Conservation (phyloP, 148 eudicot genomes). For the Fagopyrum esculentum region DNA sequence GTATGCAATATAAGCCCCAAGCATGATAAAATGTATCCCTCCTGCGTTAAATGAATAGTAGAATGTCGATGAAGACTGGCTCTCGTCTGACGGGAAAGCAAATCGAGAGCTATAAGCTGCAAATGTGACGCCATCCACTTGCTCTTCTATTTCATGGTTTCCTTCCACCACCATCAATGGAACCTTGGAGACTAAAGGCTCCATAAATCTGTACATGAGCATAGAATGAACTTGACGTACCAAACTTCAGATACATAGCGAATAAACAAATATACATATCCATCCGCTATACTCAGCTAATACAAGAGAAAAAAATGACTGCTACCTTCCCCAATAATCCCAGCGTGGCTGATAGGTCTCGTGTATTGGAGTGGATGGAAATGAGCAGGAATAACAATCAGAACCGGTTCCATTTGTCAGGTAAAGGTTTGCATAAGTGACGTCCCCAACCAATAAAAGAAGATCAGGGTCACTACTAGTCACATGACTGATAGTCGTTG, state of each 20-base stretch:
- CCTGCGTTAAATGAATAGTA: constrained; percentile 97
- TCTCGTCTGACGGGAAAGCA: constrained; percentile 90
- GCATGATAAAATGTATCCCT: constrained; percentile 89
- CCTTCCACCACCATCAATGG: constrained; percentile 97
- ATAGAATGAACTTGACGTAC: neutral
- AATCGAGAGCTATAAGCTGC: constrained; percentile 85
- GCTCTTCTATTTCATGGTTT: constrained; percentile 89
- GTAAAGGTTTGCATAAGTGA: constrained; percentile 80
- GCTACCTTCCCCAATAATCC: constrained; percentile 98
- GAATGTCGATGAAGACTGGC: constrained; percentile 69
- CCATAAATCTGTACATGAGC: constrained; percentile 61
- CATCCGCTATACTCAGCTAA: neutral
- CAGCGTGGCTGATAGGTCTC: constrained; percentile 98
- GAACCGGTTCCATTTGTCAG: constrained; percentile 89
- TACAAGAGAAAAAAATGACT: neutral
- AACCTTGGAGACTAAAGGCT: constrained; percentile 62
- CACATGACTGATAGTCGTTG: constrained; percentile 68
- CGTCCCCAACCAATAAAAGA: constrained; percentile 77
- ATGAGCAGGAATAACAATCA: constrained; percentile 86
- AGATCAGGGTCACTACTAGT: constrained; percentile 70
- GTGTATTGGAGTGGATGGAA: constrained; percentile 80
- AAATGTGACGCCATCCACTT: constrained; percentile 60
- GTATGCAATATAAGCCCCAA: constrained; percentile 79
- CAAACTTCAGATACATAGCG: neutral
- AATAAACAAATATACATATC: neutral